These are phyloP conservation scores for Singerocomus inundabilis DNA, from an alignment of 1,284 basidiomycete genomes.

Conservation along the genomic window DNA sequence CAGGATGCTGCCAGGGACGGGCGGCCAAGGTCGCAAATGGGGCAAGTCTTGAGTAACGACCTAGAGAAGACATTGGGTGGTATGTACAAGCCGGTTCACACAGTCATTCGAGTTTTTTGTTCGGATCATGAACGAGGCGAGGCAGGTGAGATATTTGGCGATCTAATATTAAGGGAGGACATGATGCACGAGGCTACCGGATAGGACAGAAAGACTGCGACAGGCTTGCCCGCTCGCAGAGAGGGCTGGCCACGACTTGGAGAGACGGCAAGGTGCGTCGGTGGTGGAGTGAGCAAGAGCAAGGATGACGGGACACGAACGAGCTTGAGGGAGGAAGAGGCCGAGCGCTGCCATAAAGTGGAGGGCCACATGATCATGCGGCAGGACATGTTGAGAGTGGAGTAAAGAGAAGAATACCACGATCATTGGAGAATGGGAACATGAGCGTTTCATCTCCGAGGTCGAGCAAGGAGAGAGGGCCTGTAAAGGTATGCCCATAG, in stretches of 20 bases:
- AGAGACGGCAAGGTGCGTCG: constrained; percentile 8
- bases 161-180: constrained; percentile 33
- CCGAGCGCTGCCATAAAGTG: constrained; percentile 17
- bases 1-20: constrained; percentile 2
- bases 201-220: constrained; percentile 7
- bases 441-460: constrained; percentile 38
- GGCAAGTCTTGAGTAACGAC: constrained; percentile 11
- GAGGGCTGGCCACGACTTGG: background rate
- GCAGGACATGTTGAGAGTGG: constrained; percentile 33
- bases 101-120: constrained; percentile 24
- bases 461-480: constrained; percentile 22
- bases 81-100: constrained; percentile 26
- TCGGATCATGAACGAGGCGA: constrained; percentile 34
- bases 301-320: background rate
- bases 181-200: constrained; percentile 31
- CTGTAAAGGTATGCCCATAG: constrained; percentile 23
- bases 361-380: constrained; percentile 22
- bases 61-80: constrained; percentile 1
- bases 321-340: constrained; percentile 16
- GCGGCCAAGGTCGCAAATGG: constrained; percentile 8
- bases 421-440: constrained; percentile 27
- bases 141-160: constrained; percentile 28
- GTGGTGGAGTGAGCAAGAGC: constrained; percentile 10
- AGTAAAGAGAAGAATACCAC: constrained; percentile 29
- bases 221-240: background rate